Evolutionary conservation across 2,329 filamentous ascomycete species (phyloP).

Genomic region (Pleurostoma richardsiae): DNA sequence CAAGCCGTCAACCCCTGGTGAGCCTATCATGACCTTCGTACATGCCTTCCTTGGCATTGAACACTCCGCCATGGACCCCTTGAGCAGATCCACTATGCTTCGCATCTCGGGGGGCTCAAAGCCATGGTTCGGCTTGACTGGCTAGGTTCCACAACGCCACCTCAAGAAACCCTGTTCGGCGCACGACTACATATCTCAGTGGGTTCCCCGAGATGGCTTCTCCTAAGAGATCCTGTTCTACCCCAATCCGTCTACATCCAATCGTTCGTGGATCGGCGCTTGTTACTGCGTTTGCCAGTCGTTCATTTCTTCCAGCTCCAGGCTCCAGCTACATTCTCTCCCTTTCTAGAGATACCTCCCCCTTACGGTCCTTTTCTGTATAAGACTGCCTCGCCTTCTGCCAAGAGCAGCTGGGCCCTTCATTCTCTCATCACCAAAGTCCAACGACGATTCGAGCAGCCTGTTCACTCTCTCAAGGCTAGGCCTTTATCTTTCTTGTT

Average conservation of each 20-base stretch:
- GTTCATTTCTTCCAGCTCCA: constrained; percentile 11
- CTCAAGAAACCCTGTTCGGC: constrained; percentile 8
- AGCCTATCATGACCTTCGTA: constrained; percentile 21
- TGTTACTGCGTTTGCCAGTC: constrained; percentile 27
- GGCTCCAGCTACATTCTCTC: constrained; percentile 8
- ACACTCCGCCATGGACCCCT: constrained; percentile 18
- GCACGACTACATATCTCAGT: constrained; percentile 11
- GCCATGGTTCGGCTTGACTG: constrained; percentile 28
- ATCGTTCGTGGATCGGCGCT: constrained; percentile 20
- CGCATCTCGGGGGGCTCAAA: constrained; percentile 28
- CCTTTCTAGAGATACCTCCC: constrained; percentile 9
- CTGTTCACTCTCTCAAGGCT: constrained; percentile 31
- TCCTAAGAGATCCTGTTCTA: neutral
- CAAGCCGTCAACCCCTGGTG: constrained; percentile 17
- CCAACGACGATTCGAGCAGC: constrained; percentile 21
- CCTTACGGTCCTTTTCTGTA: constrained; percentile 11
- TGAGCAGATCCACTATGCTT: constrained; percentile 29
- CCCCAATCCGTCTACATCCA: constrained; percentile 17
- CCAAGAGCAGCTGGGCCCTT: neutral
- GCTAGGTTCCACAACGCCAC: constrained; percentile 16
- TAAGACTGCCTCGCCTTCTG: neutral
- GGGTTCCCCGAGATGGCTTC: constrained; percentile 9
- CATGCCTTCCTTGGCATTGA: constrained; percentile 9
- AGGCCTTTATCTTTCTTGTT: constrained; percentile 21
- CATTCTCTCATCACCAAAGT: constrained; percentile 16